Conservation (phyloP, 306 rosid species). For the Quercus suber region DNA sequence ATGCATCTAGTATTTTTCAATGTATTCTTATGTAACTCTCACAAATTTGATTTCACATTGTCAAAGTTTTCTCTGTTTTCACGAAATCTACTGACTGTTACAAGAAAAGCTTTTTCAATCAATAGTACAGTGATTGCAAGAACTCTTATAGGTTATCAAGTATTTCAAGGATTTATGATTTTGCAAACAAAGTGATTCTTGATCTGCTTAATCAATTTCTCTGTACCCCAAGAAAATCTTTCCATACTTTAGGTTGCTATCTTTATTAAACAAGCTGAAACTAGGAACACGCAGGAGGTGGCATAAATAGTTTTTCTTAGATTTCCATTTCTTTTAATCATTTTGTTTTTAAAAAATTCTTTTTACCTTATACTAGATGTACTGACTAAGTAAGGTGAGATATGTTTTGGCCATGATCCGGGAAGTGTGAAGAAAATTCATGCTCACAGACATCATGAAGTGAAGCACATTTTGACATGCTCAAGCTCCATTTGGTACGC, state of each 20-base stretch:
- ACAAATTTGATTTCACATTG: neutral
- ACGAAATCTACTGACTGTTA: neutral
- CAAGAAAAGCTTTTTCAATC: neutral
- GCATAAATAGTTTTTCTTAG: neutral
- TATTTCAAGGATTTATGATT: neutral
- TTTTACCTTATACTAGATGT: too few relatives aligned
- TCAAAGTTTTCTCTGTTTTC: neutral
- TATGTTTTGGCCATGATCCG: neutral
- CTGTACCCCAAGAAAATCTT: neutral
- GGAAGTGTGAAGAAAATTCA: too few relatives aligned
- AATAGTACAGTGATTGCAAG: neutral
- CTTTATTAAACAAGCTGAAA: neutral
- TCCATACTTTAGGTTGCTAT: neutral
- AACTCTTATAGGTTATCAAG: neutral
- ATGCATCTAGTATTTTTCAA: neutral
- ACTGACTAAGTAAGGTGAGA: too few relatives aligned
- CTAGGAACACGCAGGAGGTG: neutral
- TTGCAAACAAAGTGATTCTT: neutral
- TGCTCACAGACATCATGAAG: neutral
- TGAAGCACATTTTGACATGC: neutral
- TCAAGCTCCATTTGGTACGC: neutral
- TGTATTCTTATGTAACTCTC: neutral
- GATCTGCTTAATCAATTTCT: neutral
- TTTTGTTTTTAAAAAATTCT: too few relatives aligned
- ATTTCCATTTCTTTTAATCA: too few relatives aligned